Base-by-base conservation (phyloP, 2,329 filamentous ascomycete species). In the Colletotrichum sublineola region DNA sequence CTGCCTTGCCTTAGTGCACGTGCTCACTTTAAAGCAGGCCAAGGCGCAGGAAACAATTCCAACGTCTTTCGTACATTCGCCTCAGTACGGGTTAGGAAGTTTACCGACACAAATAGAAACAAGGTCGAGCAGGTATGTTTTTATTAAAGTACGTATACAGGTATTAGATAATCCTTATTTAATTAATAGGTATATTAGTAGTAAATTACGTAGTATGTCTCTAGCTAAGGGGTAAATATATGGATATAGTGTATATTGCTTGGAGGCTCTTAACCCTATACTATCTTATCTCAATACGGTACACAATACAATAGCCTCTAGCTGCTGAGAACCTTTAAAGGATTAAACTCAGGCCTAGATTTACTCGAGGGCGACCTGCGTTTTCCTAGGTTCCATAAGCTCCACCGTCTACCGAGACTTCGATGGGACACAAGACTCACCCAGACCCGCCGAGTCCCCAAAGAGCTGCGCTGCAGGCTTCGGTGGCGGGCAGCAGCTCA, bases 61-160 rank as follows among this genome's bases (percentile, higher is more conserved):
- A 74, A 71, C 12, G 55, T 65, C 1, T 72, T 68, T 31, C 63
- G 72, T 4, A 63, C 63, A 36, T 74, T 52, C 40, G 64, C 72
- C 1, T 68, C 68, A 0, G 64, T 74, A 2, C 68, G 67, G 36
- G n/a, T 29, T 6, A 68, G 72, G 1, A 57, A 58, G 11, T 42
- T 68, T 2, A 58, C 52, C 4, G 46, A 64, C 63, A 20, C 12
- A 48, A 12, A 63, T 42, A 61, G 68, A 31, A 63, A 70, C n/a
- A 24, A 63, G 7, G 52, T 56, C 12, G 50, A 62, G 12, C 66
- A 58, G 48, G 62, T 20, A 44, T 33, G 4, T 42, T n/a, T n/a
- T n/a, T n/a, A n/a, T n/a, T n/a, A n/a, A n/a, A n/a, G n/a, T n/a
- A n/a, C n/a, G n/a, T n/a, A n/a, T n/a, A n/a, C n/a, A n/a, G n/a